Evolutionary conservation across 805 yeast genomes (phyloP), one percentile per base, ranked within the genome.

Genomic region (Hanseniaspora thailandica): DNA sequence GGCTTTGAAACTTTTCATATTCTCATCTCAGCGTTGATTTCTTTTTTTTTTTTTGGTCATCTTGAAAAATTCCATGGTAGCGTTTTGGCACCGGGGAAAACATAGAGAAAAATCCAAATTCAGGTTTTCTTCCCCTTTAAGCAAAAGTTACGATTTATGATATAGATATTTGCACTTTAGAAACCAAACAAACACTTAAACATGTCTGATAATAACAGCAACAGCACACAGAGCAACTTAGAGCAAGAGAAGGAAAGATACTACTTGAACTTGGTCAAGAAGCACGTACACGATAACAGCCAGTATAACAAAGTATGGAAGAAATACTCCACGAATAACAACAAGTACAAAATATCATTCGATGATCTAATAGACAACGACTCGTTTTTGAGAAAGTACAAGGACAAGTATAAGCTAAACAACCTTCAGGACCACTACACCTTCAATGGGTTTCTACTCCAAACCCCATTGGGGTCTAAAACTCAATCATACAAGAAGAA

Each of bases 391-490:
- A 75, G 93, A 54, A 77, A 75, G 52, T 93, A 90, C 71, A 75
- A 81, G 57, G 75, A 72, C 47, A 71, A 76, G 47, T 83, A 81
- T 65, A 72, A 71, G 35, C 70, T 86, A 49, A 43, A 47, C 12
- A 69, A 73, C 19, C 63, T 77, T 1, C 81, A 82, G 15, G 78
- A 77, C 54, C 76, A 83, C n/a, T 68, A 77, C 63, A 77, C 93
- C 0, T 66, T 80, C 55, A 76, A 77, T 55, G 95, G 94, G 0
- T 83, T 76, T 62, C 68, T 90, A 45, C 67, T 88, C 22, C 81
- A 78, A 45, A 79, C 86, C 1, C 77, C 80, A 40, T 68, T 86
- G 2, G 97, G 97, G 2, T 78, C 78, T 63, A 78, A 80, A 62
- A 82, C 96, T 0, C 69, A 65, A 45, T 62, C 69, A 2, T 60